Conservation (phyloP, 768 basidiomycete species). For the Boletus sensibilis region DNA sequence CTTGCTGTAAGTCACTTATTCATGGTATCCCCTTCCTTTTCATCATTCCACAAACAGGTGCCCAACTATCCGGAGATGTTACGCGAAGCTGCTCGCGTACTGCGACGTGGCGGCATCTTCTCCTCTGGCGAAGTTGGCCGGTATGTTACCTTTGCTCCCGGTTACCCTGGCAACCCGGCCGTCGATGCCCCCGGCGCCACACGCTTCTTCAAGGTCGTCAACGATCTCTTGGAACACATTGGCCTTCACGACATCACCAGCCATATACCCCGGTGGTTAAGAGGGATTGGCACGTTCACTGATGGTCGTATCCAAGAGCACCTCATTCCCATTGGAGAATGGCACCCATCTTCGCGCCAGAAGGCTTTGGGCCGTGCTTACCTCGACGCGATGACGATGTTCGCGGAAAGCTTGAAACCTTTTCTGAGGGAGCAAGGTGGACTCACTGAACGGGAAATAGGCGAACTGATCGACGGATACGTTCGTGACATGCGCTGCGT, state of each 20-base stretch:
- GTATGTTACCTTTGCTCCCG: conserved; percentile 40
- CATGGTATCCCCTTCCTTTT: conserved; percentile 8
- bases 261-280: conserved; percentile 40
- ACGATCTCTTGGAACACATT: conserved; percentile 36
- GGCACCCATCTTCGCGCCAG: conserved; percentile 40
- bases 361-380: conserved; percentile 43
- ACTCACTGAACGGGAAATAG: conserved; percentile 36
- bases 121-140: conserved; percentile 61
- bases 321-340: conserved; percentile 57
- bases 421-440: conserved; percentile 44
- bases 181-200: conserved; percentile 27
- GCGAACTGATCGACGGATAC: conserved; percentile 41
- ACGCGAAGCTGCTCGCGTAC: conserved; percentile 57
- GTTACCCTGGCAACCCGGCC: conserved; percentile 24
- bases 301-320: conserved; percentile 36
- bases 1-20: conserved; percentile 52
- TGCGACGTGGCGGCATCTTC: conserved; percentile 72
- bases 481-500: conserved; percentile 46
- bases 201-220: conserved; percentile 41
- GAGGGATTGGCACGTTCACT: conserved; percentile 39
- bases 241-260: conserved; percentile 41
- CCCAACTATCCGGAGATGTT: conserved; percentile 52
- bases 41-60: conserved; percentile 42
- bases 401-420: conserved; percentile 48
- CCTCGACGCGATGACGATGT: conserved; percentile 39